A percentile compares a stretch with the other conserved stretches of the same genome.
These are phyloP conservation scores for Nicotiana sylvestris DNA, from an alignment of 257 asterid species.

Conservation along the genomic window DNA sequence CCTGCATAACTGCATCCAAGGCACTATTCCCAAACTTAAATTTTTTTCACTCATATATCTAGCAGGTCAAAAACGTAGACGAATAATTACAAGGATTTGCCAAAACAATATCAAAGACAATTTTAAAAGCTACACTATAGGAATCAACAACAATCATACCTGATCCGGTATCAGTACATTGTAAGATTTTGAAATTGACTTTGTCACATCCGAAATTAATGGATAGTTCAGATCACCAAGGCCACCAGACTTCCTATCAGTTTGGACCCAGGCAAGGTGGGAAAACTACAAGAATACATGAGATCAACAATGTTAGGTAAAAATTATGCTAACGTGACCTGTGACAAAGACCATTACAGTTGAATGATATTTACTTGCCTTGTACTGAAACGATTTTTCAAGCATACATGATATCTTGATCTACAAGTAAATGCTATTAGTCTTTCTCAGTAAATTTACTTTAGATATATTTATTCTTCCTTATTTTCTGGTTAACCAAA, in stretches of 20 bases:
- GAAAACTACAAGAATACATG: conserved; percentile 32
- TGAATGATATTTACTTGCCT: background rate
- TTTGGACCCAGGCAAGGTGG: conserved; percentile 96
- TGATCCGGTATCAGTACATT: conserved; percentile 73
- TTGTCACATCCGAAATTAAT: conserved; percentile 76
- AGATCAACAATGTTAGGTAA: background rate
- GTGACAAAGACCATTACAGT: background rate
- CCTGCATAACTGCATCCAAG: background rate
- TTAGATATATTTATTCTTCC: background rate
- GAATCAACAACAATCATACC: conserved; percentile 29
- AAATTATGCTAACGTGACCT: background rate
- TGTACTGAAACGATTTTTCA: background rate
- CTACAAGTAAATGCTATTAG: background rate
- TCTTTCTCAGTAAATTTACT: background rate
- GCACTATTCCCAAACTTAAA: background rate
- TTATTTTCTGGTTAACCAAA: background rate
- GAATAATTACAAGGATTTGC: background rate
- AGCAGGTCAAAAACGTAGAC: background rate
- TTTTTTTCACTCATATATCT: background rate
- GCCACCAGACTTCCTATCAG: conserved; percentile 93
- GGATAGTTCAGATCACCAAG: conserved; percentile 90
- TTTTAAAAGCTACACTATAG: background rate
- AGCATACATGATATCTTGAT: background rate
- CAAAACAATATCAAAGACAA: background rate
- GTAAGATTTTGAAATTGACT: conserved; percentile 65